These are phyloP conservation scores for Mycena epipterygia DNA, from an alignment of 768 basidiomycete species.

Conservation along the genomic window DNA sequence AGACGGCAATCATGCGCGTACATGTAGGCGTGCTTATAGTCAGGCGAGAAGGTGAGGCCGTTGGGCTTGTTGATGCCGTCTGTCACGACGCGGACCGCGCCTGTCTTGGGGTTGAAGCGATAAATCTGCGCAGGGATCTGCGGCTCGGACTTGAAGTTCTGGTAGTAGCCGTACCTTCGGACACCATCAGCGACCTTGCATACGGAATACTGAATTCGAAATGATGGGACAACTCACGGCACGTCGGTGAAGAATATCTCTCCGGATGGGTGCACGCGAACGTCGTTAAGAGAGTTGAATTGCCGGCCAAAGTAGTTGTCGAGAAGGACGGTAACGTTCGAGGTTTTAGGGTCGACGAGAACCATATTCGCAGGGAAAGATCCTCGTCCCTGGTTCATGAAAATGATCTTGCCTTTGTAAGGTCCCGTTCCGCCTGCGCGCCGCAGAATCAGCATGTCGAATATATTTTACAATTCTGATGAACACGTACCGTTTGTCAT, in stretches of 20 bases:
- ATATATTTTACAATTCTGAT: not conserved
- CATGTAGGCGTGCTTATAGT: constrained; percentile 77
- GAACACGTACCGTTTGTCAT: constrained; percentile 74
- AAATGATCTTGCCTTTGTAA: constrained; percentile 53
- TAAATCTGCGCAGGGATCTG: constrained; percentile 82
- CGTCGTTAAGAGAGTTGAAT: constrained; percentile 80
- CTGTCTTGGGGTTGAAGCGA: constrained; percentile 74
- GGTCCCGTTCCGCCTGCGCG: not conserved
- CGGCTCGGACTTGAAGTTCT: constrained; percentile 71
- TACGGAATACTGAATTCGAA: not conserved
- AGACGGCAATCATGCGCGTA: not conserved
- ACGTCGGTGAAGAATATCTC: constrained; percentile 82
- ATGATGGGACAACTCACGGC: constrained; percentile 47
- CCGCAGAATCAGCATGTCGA: not conserved
- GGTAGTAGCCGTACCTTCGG: constrained; percentile 57
- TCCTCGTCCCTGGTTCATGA: constrained; percentile 73
- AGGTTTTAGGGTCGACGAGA: constrained; percentile 66
- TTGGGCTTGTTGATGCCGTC: constrained; percentile 78
- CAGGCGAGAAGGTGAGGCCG: constrained; percentile 76
- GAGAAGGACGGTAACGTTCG: constrained; percentile 64
- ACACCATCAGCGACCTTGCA: constrained; percentile 40
- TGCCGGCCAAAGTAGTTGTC: constrained; percentile 84
- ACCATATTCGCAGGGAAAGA: constrained; percentile 40
- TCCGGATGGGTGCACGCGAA: constrained; percentile 78
- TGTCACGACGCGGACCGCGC: constrained; percentile 76